A percentile compares a stretch with the other conserved stretches of the same genome.
Conservation (phyloP, 108 stramenopile genomes). For the Skeletonema menzelii region DNA sequence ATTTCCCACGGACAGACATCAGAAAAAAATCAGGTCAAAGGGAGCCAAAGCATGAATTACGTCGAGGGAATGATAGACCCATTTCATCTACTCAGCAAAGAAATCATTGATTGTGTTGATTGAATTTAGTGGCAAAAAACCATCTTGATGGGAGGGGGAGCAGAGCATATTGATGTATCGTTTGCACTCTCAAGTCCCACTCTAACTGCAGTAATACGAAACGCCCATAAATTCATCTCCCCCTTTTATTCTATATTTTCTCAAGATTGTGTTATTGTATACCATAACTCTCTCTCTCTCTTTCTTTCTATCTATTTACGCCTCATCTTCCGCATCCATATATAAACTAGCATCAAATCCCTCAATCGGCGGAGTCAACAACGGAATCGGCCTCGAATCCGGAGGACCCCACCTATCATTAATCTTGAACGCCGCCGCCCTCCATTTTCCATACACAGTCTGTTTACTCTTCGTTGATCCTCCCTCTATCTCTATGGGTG, state of each 20-base stretch:
- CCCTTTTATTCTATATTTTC: neutral
- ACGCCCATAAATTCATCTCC: neutral
- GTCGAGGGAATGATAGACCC: no score
- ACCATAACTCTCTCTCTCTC: neutral
- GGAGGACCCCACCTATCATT: slow-evolving; percentile 54
- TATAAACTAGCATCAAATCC: slow-evolving; percentile 66
- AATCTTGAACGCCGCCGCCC: slow-evolving; percentile 56
- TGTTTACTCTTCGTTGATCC: no score
- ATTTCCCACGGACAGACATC: no score
- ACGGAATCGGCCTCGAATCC: slow-evolving; percentile 57
- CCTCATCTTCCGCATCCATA: slow-evolving; percentile 44
- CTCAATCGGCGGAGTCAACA: slow-evolving; percentile 75
- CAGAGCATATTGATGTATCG: neutral
- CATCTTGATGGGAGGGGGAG: no score
- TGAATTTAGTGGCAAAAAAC: neutral
- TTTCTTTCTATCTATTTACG: neutral
- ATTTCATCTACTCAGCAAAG: no score
- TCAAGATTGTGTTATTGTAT: no score
- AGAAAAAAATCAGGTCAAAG: no score
- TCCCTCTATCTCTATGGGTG: neutral
- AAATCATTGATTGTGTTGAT: neutral
- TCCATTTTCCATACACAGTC: slow-evolving; percentile 53
- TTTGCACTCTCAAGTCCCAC: neutral
- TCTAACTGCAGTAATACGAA: neutral
- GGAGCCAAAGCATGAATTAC: no score